Conservation (phyloP, 164 flowering plant genomes). For the Macadamia tetraphylla region DNA sequence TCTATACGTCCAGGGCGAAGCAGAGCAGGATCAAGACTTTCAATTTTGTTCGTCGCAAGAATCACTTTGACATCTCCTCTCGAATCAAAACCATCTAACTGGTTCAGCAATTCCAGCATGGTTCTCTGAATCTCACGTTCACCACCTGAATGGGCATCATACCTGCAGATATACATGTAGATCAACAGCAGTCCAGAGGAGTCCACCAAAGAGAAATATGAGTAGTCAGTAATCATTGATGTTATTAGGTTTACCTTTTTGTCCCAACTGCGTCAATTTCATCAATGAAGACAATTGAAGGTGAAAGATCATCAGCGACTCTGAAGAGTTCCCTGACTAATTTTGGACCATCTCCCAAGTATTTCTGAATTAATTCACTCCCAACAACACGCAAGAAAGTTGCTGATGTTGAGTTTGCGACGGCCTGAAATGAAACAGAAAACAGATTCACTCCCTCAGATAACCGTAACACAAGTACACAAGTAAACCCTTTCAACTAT, state of each 20-base stretch:
- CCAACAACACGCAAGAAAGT: conserved; percentile 94
- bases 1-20: conserved; percentile 93
- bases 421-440: conserved; percentile 51
- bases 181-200: conserved; percentile 3
- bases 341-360: conserved; percentile 94
- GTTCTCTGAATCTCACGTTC: conserved; percentile 97
- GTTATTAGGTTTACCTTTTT: conserved; percentile 44
- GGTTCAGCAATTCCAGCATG: conserved; percentile 86
- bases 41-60: conserved; percentile 87
- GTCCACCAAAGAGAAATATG: background rate
- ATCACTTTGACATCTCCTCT: conserved; percentile 94
- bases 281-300: conserved; percentile 93
- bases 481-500: background rate
- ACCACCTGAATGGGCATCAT: conserved; percentile 92
- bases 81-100: conserved; percentile 92
- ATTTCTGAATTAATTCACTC: conserved; percentile 88
- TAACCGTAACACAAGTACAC: background rate
- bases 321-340: conserved; percentile 88
- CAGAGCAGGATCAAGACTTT: conserved; percentile 89
- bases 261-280: conserved; percentile 96
- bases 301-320: conserved; percentile 95
- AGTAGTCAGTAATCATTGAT: too few species aligned
- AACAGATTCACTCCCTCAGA: conserved; percentile 3
- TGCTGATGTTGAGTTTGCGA: conserved; percentile 93
- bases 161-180: conserved; percentile 31